These are phyloP conservation scores for Microglena sp. DNA, from an alignment of 139 green algal genomes.

Conservation along the genomic window DNA sequence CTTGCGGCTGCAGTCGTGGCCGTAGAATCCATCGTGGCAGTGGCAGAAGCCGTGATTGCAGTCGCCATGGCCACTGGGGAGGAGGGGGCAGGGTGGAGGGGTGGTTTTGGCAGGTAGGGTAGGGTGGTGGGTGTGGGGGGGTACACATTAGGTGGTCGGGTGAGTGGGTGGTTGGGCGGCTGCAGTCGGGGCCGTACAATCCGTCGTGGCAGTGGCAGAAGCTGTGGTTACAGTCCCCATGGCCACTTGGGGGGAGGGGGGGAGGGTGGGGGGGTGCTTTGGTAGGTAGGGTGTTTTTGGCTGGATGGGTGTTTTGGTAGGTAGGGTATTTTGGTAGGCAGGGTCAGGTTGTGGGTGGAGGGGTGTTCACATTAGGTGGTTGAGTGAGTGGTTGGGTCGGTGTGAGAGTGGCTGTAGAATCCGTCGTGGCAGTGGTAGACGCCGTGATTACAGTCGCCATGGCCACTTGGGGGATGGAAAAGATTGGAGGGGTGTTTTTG, in stretches of 20 bases:
- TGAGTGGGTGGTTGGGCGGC: no score
- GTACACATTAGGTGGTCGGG: no score
- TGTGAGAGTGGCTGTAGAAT: slow-evolving; percentile 34
- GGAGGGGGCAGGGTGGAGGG: no score
- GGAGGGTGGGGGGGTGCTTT: neutral
- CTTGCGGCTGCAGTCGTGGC: slow-evolving; percentile 22
- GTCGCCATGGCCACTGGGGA: slow-evolving; percentile 24
- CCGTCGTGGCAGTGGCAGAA: slow-evolving; percentile 49
- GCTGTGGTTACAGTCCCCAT: slow-evolving; percentile 38
- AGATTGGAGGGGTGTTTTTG: no score
- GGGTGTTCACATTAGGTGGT: no score
- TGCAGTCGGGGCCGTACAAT: slow-evolving; percentile 37
- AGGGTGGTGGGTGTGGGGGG: neutral
- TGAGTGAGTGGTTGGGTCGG: no score
- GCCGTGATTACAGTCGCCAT: no score
- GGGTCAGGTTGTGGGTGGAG: no score
- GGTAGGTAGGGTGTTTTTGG: no score
- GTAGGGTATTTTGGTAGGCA: no score
- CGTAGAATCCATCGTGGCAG: slow-evolving; percentile 43
- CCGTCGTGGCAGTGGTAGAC: slow-evolving; percentile 42
- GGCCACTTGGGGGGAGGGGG: slow-evolving; percentile 5
- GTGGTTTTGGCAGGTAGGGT: neutral
- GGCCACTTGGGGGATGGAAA: no score
- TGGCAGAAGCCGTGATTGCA: slow-evolving; percentile 48
- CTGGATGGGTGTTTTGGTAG: no score